These are phyloP conservation scores for Xylaria sp. DNA, from an alignment of 2,329 filamentous ascomycete species.

Conservation along the genomic window DNA sequence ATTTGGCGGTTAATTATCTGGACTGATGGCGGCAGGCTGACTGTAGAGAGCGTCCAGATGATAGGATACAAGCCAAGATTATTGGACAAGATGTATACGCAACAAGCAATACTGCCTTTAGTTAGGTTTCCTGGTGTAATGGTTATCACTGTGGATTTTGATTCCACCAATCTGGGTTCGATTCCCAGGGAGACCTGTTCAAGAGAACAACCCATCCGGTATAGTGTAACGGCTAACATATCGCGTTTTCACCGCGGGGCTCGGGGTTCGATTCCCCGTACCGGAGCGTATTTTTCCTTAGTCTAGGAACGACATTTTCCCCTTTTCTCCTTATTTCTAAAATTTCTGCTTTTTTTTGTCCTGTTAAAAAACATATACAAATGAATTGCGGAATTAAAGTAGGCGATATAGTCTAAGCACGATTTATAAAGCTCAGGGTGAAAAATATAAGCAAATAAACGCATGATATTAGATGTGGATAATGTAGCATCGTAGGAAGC, in stretches of 20 bases:
- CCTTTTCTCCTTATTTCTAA: neutral
- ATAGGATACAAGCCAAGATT: neutral
- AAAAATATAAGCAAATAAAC: neutral
- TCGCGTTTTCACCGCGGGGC: slow-evolving; percentile 38
- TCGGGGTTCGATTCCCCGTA: slow-evolving; percentile 39
- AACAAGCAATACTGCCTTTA: neutral
- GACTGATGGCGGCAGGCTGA: too few species aligned
- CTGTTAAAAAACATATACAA: too few species aligned
- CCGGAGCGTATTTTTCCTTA: slow-evolving; percentile 20
- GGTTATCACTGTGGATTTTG: slow-evolving; percentile 42
- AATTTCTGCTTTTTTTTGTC: neutral
- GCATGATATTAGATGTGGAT: neutral
- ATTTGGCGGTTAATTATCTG: too few species aligned
- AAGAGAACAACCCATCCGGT: slow-evolving; percentile 20
- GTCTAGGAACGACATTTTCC: neutral
- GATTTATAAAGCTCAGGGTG: too few species aligned
- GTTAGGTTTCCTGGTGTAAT: slow-evolving; percentile 40
- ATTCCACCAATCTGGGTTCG: slow-evolving; percentile 40
- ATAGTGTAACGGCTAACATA: slow-evolving; percentile 39
- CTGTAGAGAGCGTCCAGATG: neutral
- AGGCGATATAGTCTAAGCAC: too few species aligned
- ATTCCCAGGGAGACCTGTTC: slow-evolving; percentile 39
- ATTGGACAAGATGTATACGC: neutral
- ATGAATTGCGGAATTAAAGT: too few species aligned
- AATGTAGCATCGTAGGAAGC: neutral